These are phyloP conservation scores for Leucosporidium yakuticum DNA, from an alignment of 768 basidiomycete genomes.

Conservation along the genomic window DNA sequence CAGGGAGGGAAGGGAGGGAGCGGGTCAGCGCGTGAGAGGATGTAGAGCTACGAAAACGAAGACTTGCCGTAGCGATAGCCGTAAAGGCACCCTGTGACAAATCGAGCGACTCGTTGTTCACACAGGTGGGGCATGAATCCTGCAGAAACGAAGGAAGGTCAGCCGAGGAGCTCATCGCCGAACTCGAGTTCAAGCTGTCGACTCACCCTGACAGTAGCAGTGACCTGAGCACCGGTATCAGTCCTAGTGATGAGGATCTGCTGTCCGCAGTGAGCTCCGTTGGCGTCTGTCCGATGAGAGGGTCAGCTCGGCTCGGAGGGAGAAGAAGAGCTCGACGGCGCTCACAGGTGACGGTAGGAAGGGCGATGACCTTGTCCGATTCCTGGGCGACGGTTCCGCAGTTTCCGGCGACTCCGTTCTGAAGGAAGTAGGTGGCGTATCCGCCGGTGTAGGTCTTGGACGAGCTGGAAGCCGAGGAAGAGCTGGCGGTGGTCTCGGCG, in stretches of 20 bases:
- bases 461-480: too few relatives aligned
- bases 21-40: not conserved
- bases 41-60: too few relatives aligned
- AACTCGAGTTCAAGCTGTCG: too few relatives aligned
- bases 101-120: not conserved
- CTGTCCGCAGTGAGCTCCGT: conserved; percentile 34
- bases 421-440: conserved; percentile 27
- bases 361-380: conserved; percentile 17
- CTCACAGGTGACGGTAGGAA: conserved; percentile 24
- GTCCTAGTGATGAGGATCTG: conserved; percentile 26
- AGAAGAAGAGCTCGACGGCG: too few relatives aligned
- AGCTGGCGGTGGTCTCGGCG: too few relatives aligned
- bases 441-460: conserved; percentile 23
- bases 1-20: not conserved
- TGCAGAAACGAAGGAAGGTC: too few relatives aligned
- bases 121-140: not conserved
- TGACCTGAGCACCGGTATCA: conserved; percentile 26
- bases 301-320: too few relatives aligned
- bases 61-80: conserved; percentile 12
- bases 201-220: conserved; percentile 29
- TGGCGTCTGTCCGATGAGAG: conserved; percentile 3
- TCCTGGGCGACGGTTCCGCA: conserved; percentile 24
- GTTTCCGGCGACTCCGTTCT: conserved; percentile 31
- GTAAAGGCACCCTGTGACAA: conserved; percentile 17
- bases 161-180: too few relatives aligned